Evolutionary conservation across 2,329 filamentous ascomycete genomes (phyloP).

Genomic region (Ascochyta fabae): DNA sequence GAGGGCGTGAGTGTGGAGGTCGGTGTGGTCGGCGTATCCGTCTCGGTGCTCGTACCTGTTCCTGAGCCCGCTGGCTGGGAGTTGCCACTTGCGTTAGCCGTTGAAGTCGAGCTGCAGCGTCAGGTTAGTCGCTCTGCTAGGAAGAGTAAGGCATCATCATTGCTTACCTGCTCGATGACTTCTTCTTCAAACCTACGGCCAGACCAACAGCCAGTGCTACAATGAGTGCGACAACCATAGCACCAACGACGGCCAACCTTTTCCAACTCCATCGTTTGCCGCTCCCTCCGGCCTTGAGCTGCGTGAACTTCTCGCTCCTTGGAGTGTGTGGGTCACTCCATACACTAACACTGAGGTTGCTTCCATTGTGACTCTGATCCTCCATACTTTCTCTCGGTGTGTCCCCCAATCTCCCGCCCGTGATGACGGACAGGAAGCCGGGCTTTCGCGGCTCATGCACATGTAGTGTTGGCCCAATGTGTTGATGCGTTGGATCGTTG

Average conservation of each 20-base stretch:
- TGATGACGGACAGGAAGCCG: slow-evolving; percentile 29
- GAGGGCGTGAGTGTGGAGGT: slow-evolving; percentile 25
- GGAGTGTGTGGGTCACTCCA: slow-evolving; percentile 39
- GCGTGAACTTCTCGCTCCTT: slow-evolving; percentile 43
- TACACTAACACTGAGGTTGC: slow-evolving; percentile 44
- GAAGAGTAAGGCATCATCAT: too few relatives aligned
- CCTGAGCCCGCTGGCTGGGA: slow-evolving; percentile 11
- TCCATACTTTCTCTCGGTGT: slow-evolving; percentile 42
- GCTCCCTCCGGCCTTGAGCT: slow-evolving; percentile 14
- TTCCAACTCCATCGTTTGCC: slow-evolving; percentile 49
- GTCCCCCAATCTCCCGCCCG: slow-evolving; percentile 34
- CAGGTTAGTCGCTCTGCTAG: slow-evolving; percentile 4
- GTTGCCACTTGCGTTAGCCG: slow-evolving; percentile 6
- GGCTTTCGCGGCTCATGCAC: slow-evolving; percentile 24
- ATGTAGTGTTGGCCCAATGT: slow-evolving; percentile 31
- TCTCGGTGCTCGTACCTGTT: slow-evolving; percentile 9
- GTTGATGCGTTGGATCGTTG: slow-evolving; percentile 35
- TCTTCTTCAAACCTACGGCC: slow-evolving; percentile 52
- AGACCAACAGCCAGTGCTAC: slow-evolving; percentile 49
- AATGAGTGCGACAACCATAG: slow-evolving; percentile 42
- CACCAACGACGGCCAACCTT: slow-evolving; percentile 45
- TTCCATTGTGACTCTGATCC: slow-evolving; percentile 31
- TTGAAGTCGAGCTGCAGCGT: slow-evolving; percentile 5
- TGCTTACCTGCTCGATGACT: slow-evolving; percentile 33
- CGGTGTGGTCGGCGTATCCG: slow-evolving; percentile 20